Conservation (phyloP, 2,329 filamentous ascomycete genomes). For the Colletotrichum sp. region DNA sequence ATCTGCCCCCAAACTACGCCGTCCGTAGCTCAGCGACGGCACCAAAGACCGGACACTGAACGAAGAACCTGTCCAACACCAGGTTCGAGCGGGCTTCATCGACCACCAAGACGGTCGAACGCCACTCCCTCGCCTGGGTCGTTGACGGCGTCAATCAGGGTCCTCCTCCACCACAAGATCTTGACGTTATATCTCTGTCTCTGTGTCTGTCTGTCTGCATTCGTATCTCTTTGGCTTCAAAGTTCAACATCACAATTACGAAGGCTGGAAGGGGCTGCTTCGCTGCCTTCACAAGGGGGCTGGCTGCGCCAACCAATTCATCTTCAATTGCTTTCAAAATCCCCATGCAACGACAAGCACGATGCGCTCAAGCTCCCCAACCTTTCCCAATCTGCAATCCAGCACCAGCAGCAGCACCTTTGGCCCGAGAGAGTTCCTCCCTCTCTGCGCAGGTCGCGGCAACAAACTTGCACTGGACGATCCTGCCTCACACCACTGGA, state of each 20-base stretch:
- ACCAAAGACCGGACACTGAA: neutral
- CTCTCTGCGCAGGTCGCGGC: neutral
- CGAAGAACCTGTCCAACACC: neutral
- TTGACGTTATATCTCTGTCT: neutral
- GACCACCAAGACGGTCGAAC: neutral
- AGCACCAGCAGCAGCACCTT: neutral
- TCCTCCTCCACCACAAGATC: neutral
- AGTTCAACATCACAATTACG: neutral
- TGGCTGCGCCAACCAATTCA: neutral
- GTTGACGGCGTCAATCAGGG: neutral
- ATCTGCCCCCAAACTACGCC: neutral
- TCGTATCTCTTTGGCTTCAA: neutral
- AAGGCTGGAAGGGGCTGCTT: neutral
- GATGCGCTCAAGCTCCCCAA: neutral
- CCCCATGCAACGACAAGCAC: neutral
- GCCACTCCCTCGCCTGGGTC: neutral
- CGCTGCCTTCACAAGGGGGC: neutral
- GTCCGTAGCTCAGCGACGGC: neutral
- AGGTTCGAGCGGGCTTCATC: neutral
- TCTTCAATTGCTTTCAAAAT: neutral
- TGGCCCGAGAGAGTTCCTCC: accelerated
- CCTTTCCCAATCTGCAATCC: neutral
- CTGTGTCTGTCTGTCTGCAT: neutral
- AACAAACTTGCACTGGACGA: neutral
- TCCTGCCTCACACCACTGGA: neutral